Evolutionary conservation across 2,329 filamentous ascomycete genomes (phyloP), one percentile per base, ranked within the genome.

Genomic region (Anisogramma anomala): DNA sequence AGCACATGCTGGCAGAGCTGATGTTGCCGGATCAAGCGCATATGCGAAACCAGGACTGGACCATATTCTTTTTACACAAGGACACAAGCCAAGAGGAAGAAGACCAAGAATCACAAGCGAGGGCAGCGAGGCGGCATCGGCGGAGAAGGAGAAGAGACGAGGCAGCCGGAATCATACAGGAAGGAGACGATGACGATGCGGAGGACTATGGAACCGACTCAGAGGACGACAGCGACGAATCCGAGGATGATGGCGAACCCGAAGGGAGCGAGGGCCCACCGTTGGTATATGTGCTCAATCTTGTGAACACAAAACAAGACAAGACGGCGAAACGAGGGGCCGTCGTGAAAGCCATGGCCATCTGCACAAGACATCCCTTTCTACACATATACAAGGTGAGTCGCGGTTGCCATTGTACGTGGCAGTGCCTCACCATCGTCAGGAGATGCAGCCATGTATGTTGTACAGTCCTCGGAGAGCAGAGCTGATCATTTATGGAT

Each of bases 11-110:
- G 56, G 91, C 91, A 6, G 91, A 98, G 67, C 75, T 98, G 55
- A 98, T 98, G 91, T 67, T 98, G 58, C 91, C 91, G 0, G 91
- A 98, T 61, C 89, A 96, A 62, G 87, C 89, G 17, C 91, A 98
- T 63, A 79, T 91, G 47, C 77, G 91, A 28, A 89, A 84, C 55
- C 88, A 96, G 63, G 91, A 98, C 60, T 98, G 91, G 91, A 98
- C 91, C 31, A 94, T 96, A 41, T 98, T 98, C 67, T 98, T 98
- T 58, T 61, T 98, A 42, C 91, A 98, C 65, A 96, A 96, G 60
- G 91, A 98, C 59, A 84, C 81, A 3, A 88, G 78, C 46, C 78
- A 82, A 37, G 81, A 84, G 45, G 84, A 89, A 43, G 88, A 94
- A 46, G 83, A 87, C 22, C 74, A 79, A 42, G 82, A 85, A 52